phyloP scores from a whole-genome alignment of 2,329 filamentous ascomycete genomes.

The Neofusicoccum ribis region DNA sequence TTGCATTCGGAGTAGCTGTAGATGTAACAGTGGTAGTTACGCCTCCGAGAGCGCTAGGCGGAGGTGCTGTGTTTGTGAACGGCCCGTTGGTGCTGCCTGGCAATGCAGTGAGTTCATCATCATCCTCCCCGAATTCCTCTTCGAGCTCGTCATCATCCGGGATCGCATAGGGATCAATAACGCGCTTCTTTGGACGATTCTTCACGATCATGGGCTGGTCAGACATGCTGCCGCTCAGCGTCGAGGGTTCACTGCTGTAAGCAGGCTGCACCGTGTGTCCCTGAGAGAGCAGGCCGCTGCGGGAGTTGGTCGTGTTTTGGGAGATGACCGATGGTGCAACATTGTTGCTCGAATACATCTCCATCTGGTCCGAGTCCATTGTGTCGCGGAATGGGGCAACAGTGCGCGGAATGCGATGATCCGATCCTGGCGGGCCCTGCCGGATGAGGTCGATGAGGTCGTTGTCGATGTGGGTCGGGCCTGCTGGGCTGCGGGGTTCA shows the following conservation, averaged over 20 bases:
- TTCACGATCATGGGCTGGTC: constrained; percentile 20
- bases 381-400: constrained; percentile 83
- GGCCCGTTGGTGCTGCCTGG: constrained; percentile 27
- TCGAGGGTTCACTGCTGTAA: constrained; percentile 37
- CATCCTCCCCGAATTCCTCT: constrained; percentile 49
- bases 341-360: constrained; percentile 7
- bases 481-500: constrained; percentile 66
- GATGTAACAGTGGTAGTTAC: constrained; percentile 19
- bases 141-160: constrained; percentile 54
- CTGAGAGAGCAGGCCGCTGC: constrained; percentile 62
- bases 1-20: constrained; percentile 21
- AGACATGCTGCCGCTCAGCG: constrained; percentile 25
- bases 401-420: constrained; percentile 75
- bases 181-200: constrained; percentile 58
- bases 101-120: constrained; percentile 52
- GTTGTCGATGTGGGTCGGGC: constrained; percentile 68
- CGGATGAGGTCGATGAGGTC: constrained; percentile 96
- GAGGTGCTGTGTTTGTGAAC: constrained; percentile 27
- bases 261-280: constrained; percentile 36
- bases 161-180: constrained; percentile 90
- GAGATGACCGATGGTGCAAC: constrained; percentile 36
- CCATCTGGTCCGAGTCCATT: constrained; percentile 76
- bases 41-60: constrained; percentile 27
- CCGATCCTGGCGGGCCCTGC: constrained; percentile 71
- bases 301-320: constrained; percentile 63